Conservation (phyloP, 2,329 filamentous ascomycete species). For the Calonectria pteridis region DNA sequence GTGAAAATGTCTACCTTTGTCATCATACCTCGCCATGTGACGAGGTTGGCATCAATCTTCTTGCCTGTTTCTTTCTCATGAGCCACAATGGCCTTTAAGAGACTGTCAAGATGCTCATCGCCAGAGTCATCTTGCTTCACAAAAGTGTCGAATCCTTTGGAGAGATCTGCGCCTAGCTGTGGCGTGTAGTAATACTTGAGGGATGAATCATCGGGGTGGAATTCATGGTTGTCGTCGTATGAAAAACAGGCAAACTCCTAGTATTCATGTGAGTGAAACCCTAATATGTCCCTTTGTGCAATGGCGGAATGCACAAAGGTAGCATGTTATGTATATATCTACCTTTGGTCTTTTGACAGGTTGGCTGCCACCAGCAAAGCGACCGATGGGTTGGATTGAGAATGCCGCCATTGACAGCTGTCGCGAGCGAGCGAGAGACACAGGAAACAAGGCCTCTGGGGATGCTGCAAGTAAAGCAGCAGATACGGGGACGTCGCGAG, state of each 20-base stretch:
- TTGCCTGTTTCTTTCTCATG: constrained; percentile 77
- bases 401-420: constrained; percentile 58
- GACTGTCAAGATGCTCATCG: constrained; percentile 90
- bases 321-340: constrained; percentile 18
- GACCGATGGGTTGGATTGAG: constrained; percentile 75
- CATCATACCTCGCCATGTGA: constrained; percentile 99
- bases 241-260: constrained; percentile 95
- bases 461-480: background rate
- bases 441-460: background rate
- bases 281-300: background rate
- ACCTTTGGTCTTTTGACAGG: constrained; percentile 82
- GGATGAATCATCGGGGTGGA: constrained; percentile 81
- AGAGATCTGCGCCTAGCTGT: constrained; percentile 78
- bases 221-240: constrained; percentile 86
- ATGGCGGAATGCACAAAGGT: background rate
- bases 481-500: background rate
- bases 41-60: constrained; percentile 80
- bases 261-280: constrained; percentile 14
- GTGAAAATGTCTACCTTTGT: constrained; percentile 76
- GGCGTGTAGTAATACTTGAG: constrained; percentile 91
- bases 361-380: constrained; percentile 76
- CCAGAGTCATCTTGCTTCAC: constrained; percentile 82
- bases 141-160: constrained; percentile 84
- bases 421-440: background rate
- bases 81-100: constrained; percentile 80